Conservation (phyloP, 768 basidiomycete species). For the Calocybe gangraenosa region DNA sequence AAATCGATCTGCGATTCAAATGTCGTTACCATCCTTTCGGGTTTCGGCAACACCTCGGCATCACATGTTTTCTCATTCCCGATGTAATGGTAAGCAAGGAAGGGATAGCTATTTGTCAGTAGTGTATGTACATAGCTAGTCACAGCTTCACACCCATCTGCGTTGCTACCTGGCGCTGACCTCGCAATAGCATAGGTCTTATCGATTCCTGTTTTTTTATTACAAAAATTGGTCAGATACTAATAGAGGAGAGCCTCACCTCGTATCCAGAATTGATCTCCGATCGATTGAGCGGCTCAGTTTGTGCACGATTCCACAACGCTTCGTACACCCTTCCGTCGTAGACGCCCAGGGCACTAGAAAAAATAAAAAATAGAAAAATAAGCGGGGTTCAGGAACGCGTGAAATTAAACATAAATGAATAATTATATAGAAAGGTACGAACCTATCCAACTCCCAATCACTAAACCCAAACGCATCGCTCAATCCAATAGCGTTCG, state of each 20-base stretch:
- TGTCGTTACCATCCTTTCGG: constrained; percentile 7
- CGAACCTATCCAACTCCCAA: constrained; percentile 72
- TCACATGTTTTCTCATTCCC: neutral
- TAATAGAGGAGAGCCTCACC: constrained; percentile 27
- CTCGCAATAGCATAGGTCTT: constrained; percentile 47
- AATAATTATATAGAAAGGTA: no score
- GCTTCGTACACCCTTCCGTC: constrained; percentile 66
- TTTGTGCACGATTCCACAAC: constrained; percentile 55
- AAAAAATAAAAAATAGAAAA: neutral
- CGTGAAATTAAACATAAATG: no score
- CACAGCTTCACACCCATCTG: constrained; percentile 28
- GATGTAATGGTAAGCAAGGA: no score
- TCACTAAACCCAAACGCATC: constrained; percentile 76
- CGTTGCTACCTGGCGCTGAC: constrained; percentile 32
- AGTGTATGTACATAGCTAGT: no score
- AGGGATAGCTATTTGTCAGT: no score
- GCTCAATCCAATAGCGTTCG: constrained; percentile 62
- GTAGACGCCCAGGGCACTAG: constrained; percentile 57
- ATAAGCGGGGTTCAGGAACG: constrained; percentile 9
- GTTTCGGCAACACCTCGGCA: neutral
- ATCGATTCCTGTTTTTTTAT: constrained; percentile 36
- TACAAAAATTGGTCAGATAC: neutral
- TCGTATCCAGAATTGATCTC: constrained; percentile 54
- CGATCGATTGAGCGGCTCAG: constrained; percentile 54
- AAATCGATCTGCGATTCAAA: neutral